A percentile compares a stretch with the other conserved stretches of the same genome.
Conservation (phyloP, 257 asterid species). For the Nicotiana knightiana region DNA sequence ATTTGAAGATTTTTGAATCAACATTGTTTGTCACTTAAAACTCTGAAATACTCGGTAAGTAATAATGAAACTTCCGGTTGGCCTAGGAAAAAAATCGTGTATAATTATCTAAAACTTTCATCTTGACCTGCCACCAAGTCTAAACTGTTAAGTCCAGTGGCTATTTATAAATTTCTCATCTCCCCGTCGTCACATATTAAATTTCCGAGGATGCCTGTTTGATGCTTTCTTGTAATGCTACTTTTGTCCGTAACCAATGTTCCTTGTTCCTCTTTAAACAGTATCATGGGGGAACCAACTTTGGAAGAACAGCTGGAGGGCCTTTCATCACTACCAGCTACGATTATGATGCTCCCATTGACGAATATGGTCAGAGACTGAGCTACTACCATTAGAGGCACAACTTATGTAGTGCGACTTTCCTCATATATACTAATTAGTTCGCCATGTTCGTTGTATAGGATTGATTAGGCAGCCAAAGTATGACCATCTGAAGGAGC, state of each 20-base stretch:
- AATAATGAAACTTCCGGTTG: not conserved
- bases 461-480: conserved; percentile 89
- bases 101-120: not conserved
- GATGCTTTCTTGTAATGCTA: not conserved
- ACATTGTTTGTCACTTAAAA: not conserved
- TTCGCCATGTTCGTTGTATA: conserved; percentile 19
- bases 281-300: conserved; percentile 98
- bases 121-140: not conserved
- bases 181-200: not conserved
- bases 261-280: conserved; percentile 17
- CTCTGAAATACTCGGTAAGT: not conserved
- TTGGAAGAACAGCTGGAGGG: conserved; percentile 96
- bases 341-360: conserved; percentile 97
- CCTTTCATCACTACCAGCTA: conserved; percentile 95
- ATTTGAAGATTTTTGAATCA: not conserved
- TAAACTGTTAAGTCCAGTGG: not conserved
- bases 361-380: conserved; percentile 72
- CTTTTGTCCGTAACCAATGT: not conserved
- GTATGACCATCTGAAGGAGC: conserved; percentile 77
- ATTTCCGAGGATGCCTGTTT: not conserved
- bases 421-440: not conserved
- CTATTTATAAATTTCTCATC: not conserved
- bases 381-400: not conserved
- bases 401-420: not conserved
- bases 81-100: not conserved